Percentiles rank a stretch among this genome's conserved stretches.
Evolutionary conservation across 768 basidiomycete genomes (phyloP).

Genomic region (Zangia roseola): DNA sequence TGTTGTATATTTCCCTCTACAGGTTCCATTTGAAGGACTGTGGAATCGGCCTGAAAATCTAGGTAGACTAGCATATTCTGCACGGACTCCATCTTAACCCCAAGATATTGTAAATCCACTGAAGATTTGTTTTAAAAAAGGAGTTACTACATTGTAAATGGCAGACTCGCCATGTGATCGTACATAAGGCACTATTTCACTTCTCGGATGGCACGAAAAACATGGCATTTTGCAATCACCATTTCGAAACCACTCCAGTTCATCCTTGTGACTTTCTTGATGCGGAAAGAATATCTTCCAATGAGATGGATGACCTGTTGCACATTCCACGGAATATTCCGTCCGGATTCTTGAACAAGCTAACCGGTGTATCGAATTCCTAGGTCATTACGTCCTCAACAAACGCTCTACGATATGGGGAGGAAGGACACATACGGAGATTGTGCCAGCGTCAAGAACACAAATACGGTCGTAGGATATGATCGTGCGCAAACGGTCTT

Average conservation of each 20-base stretch:
- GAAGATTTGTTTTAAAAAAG: too few relatives aligned
- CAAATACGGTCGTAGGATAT: constrained; percentile 87
- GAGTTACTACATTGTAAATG: too few relatives aligned
- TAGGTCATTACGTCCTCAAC: constrained; percentile 20
- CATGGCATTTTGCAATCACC: too few relatives aligned
- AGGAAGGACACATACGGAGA: constrained; percentile 50
- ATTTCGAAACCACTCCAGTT: background rate
- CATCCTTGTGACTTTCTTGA: constrained; percentile 15
- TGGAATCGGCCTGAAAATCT: too few relatives aligned
- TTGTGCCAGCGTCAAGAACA: constrained; percentile 78
- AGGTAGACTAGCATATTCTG: too few relatives aligned
- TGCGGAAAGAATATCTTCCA: constrained; percentile 61
- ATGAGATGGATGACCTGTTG: constrained; percentile 71
- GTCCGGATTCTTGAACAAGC: constrained; percentile 52
- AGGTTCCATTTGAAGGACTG: too few relatives aligned
- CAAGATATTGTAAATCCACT: background rate
- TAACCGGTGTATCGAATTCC: constrained; percentile 82
- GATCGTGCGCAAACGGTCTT: constrained; percentile 84
- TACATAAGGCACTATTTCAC: too few relatives aligned
- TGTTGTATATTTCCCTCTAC: too few relatives aligned
- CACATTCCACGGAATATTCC: constrained; percentile 89
- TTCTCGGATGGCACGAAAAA: too few relatives aligned
- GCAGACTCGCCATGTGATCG: too few relatives aligned
- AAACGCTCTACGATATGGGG: background rate
- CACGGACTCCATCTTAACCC: background rate